Base-by-base conservation (phyloP, 805 yeast species). In the Ogataea nitratoaversa region DNA sequence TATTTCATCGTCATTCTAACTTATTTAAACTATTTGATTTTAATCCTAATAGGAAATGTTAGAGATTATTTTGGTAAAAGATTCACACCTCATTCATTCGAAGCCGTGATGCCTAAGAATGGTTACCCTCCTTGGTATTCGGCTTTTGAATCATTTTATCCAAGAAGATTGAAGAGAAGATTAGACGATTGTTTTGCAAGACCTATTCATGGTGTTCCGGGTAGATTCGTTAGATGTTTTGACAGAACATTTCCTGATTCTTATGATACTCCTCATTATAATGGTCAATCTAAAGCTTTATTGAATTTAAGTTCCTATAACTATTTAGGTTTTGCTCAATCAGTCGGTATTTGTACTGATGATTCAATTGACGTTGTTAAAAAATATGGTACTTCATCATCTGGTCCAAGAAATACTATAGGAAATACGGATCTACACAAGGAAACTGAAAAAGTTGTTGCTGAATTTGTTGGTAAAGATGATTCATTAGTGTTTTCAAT, bases 141-240 rank as follows among this genome's bases (percentile, higher is more conserved):
- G 19, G 91, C 89, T 34, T 89, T 91, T 60, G 99, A 93, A 64
- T 79, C 86, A 48, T 95, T 93, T 61, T 93, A 90, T 63, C 83
- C 90, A 32, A 82, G 99, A 54, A 81, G 98, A 55, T 75, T 93
- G 71, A 90, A 93, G 62, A 77, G 75, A 52, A 84, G 96, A 64
- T 77, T 93, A 43, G 95, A 86, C 60, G 98, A 91, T 65, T 88
- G 96, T 63, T 93, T 93, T 62, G 87, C 95, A 2, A 79, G 96
- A 60, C 96, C 96, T 32, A 87, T 95, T n/a, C 84, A 85, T 44
- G 98, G 97, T 37, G 98, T 91, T 17, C 98, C 99, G 1, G 99
- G 99, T 20, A 79, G 99, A 61, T 82, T 71, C 56, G 80, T 91
- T 53, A 76, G 80, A 42, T 82, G 95, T 53, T 81, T 83, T 54